These are phyloP conservation scores for Nakazawaea ishiwadae DNA, from an alignment of 805 yeast genomes.

Conservation along the genomic window DNA sequence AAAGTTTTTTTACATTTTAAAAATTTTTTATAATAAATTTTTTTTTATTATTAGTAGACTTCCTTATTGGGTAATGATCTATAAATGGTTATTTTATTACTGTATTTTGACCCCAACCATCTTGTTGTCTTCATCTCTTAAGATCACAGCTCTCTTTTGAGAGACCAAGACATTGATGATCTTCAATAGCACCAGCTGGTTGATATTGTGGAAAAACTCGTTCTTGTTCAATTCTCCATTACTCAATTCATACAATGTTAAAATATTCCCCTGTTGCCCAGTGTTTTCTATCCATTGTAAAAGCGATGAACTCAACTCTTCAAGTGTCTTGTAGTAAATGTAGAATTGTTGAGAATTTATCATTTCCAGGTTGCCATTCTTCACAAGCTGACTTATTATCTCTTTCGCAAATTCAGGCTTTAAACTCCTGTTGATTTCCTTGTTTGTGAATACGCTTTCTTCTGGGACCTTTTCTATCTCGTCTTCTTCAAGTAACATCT, in stretches of 20 bases:
- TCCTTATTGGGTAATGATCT: constrained; percentile 6
- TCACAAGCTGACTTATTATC: constrained; percentile 52
- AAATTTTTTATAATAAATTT: background rate
- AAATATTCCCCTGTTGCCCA: constrained; percentile 71
- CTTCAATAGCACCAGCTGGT: constrained; percentile 45
- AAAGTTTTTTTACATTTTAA: background rate
- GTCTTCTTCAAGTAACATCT: constrained; percentile 14
- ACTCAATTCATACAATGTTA: constrained; percentile 78
- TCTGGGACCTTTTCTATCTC: constrained; percentile 14
- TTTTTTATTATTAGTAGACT: background rate
- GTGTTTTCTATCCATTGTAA: constrained; percentile 69
- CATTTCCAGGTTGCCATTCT: constrained; percentile 39
- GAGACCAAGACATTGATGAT: constrained; percentile 57
- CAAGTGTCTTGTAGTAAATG: constrained; percentile 65
- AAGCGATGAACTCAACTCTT: constrained; percentile 62
- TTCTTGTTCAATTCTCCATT: constrained; percentile 54
- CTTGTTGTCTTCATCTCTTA: constrained; percentile 52
- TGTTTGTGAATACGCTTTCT: constrained; percentile 43
- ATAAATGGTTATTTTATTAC: too few relatives aligned
- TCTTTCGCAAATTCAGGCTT: constrained; percentile 50
- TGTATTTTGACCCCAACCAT: constrained; percentile 70
- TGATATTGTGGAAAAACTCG: constrained; percentile 62
- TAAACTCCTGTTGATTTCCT: constrained; percentile 45
- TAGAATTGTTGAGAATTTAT: constrained; percentile 22
- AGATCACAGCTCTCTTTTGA: constrained; percentile 66